These are phyloP conservation scores for Ophiocordyceps sinensis DNA, from an alignment of 2,329 filamentous ascomycete genomes.

Conservation along the genomic window DNA sequence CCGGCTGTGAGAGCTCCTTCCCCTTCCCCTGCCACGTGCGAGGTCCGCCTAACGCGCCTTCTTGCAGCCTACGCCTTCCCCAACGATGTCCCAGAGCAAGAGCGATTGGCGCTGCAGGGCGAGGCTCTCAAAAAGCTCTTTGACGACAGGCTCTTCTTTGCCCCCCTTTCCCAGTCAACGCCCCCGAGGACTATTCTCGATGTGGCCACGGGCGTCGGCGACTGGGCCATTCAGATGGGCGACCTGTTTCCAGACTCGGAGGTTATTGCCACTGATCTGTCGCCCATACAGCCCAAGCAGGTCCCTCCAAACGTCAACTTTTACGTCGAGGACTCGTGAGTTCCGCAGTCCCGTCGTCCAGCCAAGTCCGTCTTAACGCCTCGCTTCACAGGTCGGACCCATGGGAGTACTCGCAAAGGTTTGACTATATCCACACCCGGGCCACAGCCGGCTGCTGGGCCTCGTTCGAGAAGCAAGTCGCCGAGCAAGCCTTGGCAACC, in stretches of 20 bases:
- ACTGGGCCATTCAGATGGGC: slow-evolving; percentile 56
- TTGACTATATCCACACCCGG: slow-evolving; percentile 41
- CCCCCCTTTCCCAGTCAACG: slow-evolving; percentile 20
- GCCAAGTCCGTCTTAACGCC: background rate
- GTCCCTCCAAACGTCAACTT: slow-evolving; percentile 64
- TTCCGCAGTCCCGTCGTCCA: background rate
- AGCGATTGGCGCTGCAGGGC: slow-evolving; percentile 25
- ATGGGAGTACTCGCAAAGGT: slow-evolving; percentile 37
- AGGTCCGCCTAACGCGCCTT: background rate
- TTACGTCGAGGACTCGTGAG: slow-evolving; percentile 49
- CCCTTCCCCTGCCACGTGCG: background rate
- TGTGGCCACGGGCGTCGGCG: slow-evolving; percentile 30
- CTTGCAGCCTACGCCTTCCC: slow-evolving; percentile 29
- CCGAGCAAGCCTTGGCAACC: slow-evolving; percentile 34
- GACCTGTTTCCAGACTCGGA: slow-evolving; percentile 42
- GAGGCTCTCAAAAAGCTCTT: slow-evolving; percentile 22
- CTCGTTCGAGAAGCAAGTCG: slow-evolving; percentile 31
- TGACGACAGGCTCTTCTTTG: slow-evolving; percentile 25
- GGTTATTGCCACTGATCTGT: slow-evolving; percentile 51
- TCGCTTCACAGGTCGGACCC: slow-evolving; percentile 23
- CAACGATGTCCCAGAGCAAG: slow-evolving; percentile 27
- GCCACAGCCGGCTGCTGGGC: slow-evolving; percentile 34
- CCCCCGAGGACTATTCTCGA: slow-evolving; percentile 25
- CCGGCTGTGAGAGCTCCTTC: slow-evolving; percentile 24
- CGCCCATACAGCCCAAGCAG: slow-evolving; percentile 48